Percentiles rank a stretch among this genome's conserved stretches.
Conservation (phyloP, 2,329 filamentous ascomycete species). For the Pyricularia pennisetigena region DNA sequence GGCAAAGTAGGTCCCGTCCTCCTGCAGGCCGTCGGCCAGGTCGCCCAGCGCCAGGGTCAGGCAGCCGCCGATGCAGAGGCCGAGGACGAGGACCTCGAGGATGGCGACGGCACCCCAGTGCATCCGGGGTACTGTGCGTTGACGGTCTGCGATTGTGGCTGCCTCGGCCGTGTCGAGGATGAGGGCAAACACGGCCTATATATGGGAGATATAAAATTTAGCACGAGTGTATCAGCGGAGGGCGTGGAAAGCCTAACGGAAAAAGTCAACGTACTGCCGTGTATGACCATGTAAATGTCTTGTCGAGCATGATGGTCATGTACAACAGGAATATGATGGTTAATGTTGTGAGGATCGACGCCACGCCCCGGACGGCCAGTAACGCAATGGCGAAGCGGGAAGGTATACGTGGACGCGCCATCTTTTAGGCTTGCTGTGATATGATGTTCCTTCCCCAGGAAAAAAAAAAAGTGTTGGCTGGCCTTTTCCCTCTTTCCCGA, state of each 20-base stretch:
- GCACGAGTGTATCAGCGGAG: not conserved
- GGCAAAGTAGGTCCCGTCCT: slow-evolving; percentile 1
- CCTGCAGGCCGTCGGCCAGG: not conserved
- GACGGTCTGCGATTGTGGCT: not conserved
- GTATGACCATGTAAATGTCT: slow-evolving; percentile 5
- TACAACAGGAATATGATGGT: slow-evolving; percentile 5
- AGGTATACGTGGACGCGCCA: slow-evolving; percentile 2
- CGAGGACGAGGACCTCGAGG: slow-evolving; percentile 1
- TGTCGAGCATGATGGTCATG: not conserved
- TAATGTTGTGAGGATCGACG: not conserved
- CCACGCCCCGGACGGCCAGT: not conserved
- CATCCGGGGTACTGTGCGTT: slow-evolving; percentile 1
- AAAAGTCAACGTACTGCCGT: not conserved
- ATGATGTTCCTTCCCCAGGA: not conserved
- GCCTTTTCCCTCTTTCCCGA: not conserved
- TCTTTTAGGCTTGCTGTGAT: not conserved
- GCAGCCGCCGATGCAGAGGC: slow-evolving; percentile 3
- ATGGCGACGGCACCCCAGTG: slow-evolving; percentile 2
- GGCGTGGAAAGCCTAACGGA: not conserved
- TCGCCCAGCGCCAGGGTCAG: slow-evolving; percentile 1
- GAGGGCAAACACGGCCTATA: not conserved
- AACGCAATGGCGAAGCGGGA: not conserved
- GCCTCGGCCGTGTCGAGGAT: slow-evolving; percentile 3
- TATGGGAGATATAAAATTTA: too few relatives aligned
- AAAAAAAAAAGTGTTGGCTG: not conserved